These are phyloP conservation scores for Solanum bukasovii DNA, from an alignment of 257 asterid species.

Conservation along the genomic window DNA sequence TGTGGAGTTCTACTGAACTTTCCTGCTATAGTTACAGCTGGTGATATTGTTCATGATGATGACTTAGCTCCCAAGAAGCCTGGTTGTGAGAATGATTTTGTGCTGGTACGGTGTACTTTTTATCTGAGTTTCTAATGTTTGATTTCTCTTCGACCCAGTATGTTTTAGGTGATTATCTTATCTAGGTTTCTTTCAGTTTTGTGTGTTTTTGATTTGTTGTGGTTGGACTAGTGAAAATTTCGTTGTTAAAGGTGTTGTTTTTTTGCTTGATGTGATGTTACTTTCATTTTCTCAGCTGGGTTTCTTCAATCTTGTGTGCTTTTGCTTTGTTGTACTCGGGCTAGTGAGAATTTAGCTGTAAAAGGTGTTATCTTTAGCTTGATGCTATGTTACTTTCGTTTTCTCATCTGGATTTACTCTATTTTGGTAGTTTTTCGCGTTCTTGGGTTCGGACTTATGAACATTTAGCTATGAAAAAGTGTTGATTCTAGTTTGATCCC, in stretches of 20 bases:
- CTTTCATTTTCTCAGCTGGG: neutral
- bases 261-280: slow-evolving; percentile 2
- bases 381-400: neutral
- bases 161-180: neutral
- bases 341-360: neutral
- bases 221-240: neutral
- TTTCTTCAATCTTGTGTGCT: neutral
- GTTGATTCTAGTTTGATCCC: neutral
- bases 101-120: slow-evolving; percentile 38
- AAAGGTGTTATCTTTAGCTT: slow-evolving; percentile 4
- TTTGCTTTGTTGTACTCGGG: neutral
- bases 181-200: neutral
- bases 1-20: slow-evolving; percentile 17
- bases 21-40: slow-evolving; percentile 38
- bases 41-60: slow-evolving; percentile 68
- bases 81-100: slow-evolving; percentile 80
- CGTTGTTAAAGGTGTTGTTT: neutral
- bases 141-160: slow-evolving; percentile 7
- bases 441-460: neutral
- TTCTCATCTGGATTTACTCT: neutral
- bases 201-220: neutral
- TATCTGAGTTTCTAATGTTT: neutral
- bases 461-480: neutral
- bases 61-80: slow-evolving; percentile 61
- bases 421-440: neutral